Conservation (phyloP, 768 basidiomycete genomes). For the Phylloporus arenicola region DNA sequence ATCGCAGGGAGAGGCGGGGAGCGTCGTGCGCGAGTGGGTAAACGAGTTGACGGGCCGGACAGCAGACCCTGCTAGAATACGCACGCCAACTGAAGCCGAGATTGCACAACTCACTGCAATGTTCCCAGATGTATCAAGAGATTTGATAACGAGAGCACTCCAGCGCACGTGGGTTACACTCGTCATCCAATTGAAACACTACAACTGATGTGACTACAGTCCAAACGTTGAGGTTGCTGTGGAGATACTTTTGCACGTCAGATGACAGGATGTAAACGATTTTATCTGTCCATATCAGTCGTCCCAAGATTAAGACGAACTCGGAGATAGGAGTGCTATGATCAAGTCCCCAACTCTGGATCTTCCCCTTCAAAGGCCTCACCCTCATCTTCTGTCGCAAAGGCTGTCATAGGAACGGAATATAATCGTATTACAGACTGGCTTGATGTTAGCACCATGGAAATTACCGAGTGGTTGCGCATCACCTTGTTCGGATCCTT, state of each 20-base stretch:
- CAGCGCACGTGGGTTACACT: slow-evolving; percentile 64
- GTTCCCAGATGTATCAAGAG: slow-evolving; percentile 78
- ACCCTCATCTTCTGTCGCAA: slow-evolving; percentile 74
- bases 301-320: not conserved
- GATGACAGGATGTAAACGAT: slow-evolving; percentile 4
- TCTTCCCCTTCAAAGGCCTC: slow-evolving; percentile 40
- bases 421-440: slow-evolving; percentile 94
- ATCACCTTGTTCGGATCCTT: slow-evolving; percentile 96
- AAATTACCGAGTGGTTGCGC: slow-evolving; percentile 17
- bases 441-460: slow-evolving; percentile 6
- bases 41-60: slow-evolving; percentile 68
- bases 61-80: slow-evolving; percentile 52
- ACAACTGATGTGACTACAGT: slow-evolving; percentile 33
- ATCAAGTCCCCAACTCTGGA: slow-evolving; percentile 31
- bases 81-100: slow-evolving; percentile 72
- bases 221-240: slow-evolving; percentile 78
- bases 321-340: slow-evolving; percentile 6
- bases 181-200: not conserved
- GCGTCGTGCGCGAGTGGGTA: slow-evolving; percentile 73
- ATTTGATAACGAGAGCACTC: slow-evolving; percentile 67
- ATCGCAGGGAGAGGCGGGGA: slow-evolving; percentile 24
- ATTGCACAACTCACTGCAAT: slow-evolving; percentile 68
- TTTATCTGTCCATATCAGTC: not conserved
- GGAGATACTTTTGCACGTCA: slow-evolving; percentile 62
- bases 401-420: slow-evolving; percentile 82